A percentile compares a stretch with the other conserved stretches of the same genome.
Conservation (phyloP, 2,329 filamentous ascomycete genomes). For the Pseudovirgaria hyperparasitica region DNA sequence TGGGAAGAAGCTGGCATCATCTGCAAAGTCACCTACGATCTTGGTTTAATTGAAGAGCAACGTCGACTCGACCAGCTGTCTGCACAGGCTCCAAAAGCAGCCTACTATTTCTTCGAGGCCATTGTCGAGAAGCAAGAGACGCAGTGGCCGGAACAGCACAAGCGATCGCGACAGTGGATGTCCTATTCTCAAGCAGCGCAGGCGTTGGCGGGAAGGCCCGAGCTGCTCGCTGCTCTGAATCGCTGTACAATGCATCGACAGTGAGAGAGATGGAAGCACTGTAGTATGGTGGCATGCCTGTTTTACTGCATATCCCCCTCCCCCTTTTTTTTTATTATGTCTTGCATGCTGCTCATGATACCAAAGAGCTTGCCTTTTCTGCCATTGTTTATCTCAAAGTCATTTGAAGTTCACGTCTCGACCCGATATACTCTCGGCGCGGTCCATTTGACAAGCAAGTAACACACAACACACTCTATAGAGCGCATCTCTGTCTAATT, state of each 20-base stretch:
- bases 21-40: conserved; percentile 70
- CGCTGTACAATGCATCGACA: conserved; percentile 49
- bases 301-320: too few species aligned
- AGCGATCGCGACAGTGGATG: conserved; percentile 84
- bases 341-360: too few species aligned
- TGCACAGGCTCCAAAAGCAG: conserved; percentile 54
- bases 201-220: conserved; percentile 64
- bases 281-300: too few species aligned
- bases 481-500: too few species aligned
- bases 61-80: conserved; percentile 43
- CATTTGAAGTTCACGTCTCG: too few species aligned
- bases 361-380: too few species aligned
- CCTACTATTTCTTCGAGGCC: conserved; percentile 76
- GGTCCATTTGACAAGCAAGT: too few species aligned
- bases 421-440: too few species aligned
- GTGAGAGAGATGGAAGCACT: too few species aligned
- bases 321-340: too few species aligned
- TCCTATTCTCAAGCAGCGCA: conserved; percentile 70
- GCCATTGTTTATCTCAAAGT: too few species aligned
- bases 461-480: too few species aligned
- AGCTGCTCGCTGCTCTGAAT: conserved; percentile 77
- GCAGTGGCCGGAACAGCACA: conserved; percentile 89
- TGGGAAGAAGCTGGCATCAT: conserved; percentile 97
- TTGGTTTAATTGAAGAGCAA: conserved; percentile 77
- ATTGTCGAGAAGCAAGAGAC: conserved; percentile 74